Evolutionary conservation across 371 early-diverging fungal species (phyloP), one percentile per base, ranked within the genome.

Genomic region (Dinochytrium kinnereticum): DNA sequence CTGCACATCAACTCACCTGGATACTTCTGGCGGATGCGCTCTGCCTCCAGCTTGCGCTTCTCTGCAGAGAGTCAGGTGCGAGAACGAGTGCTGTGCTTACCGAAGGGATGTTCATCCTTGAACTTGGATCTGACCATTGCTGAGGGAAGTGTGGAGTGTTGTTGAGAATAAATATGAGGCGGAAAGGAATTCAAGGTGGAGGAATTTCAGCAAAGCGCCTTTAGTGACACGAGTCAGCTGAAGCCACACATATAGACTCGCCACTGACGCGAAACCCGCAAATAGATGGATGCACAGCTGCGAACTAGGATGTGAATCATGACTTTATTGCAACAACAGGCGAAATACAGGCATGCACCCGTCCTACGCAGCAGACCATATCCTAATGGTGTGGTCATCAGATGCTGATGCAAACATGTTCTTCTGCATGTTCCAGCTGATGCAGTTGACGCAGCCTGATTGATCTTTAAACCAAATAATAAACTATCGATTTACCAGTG

Each of bases 101-200:
- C 96, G 79, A 95, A 95, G 44, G 93, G 91, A 81, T 97, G 96
- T 77, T 97, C 97, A 83, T 96, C 95, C 90, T 97, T 94, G 80
- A 97, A 97, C 83, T 95, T 92, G 70, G 95, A 95, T 70, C 95
- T 74, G 38, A 74, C 79, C 77, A 76, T 75, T 28, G 55, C 73
- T 34, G 66, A 44, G 13, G 19, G 44, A 44, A n/a, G n/a, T n/a
- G n/a, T n/a, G n/a, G n/a, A n/a, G n/a, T n/a, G 64, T 5, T 64
- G 21, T 64, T 21, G 57, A 15, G 49, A 44, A 44, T 21, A 44
- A 21, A 44, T 10, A 44, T 44, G 21, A 44, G 10, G 10, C 21
- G 49, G 21, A 13, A 21, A 44, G 49, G 49, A 10, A 21, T 44
- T 21, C 13, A 44, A 44, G 10, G 10, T 44, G 49, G 21, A 44